Evolutionary conservation across 208 protist species (phyloP).

Genomic region (Trichomonas gallinae): DNA sequence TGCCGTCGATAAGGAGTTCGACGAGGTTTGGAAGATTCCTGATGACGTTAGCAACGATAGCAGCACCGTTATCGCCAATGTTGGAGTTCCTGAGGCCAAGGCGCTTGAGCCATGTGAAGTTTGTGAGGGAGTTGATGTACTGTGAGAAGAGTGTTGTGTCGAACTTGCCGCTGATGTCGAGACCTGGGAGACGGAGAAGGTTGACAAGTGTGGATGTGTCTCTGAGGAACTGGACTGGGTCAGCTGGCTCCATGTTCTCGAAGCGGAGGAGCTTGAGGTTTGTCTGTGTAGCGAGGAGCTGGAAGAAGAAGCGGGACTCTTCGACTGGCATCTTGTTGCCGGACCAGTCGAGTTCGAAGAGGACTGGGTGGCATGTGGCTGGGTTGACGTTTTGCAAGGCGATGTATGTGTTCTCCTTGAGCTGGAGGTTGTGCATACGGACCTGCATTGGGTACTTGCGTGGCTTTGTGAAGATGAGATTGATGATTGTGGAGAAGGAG

Average conservation of each 20-base stretch:
- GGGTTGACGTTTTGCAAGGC: neutral
- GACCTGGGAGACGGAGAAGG: neutral
- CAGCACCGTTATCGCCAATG: neutral
- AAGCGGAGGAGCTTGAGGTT: neutral
- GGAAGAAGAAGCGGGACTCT: neutral
- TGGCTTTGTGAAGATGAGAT: neutral
- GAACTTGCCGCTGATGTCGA: neutral
- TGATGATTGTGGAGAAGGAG: neutral
- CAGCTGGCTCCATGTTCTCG: neutral
- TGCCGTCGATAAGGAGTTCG: neutral
- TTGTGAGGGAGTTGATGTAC: neutral
- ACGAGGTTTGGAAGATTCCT: neutral
- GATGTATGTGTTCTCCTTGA: neutral
- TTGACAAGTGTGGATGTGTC: neutral
- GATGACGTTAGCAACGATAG: neutral
- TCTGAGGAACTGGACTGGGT: neutral
- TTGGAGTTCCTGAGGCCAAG: neutral
- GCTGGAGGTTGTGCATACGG: neutral
- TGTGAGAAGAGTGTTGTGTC: neutral
- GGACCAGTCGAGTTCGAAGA: neutral
- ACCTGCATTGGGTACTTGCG: neutral
- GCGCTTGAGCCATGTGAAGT: neutral
- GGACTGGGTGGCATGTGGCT: neutral
- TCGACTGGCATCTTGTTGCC: neutral
- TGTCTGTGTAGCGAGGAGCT: neutral